Conservation (phyloP, 1,284 basidiomycete species). For the Boletus semigastroideus region DNA sequence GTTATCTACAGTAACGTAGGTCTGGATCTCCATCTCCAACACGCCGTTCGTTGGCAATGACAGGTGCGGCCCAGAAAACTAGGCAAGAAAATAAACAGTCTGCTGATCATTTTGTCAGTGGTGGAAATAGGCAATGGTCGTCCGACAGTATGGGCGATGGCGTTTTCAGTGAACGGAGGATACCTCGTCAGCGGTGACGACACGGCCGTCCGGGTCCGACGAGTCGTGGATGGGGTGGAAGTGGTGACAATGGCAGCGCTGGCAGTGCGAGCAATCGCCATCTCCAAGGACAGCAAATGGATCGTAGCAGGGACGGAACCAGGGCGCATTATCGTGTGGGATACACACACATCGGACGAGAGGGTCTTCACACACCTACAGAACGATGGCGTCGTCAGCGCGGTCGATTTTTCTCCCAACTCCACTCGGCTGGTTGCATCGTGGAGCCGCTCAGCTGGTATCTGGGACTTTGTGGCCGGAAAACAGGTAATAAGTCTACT, state of each 20-base stretch:
- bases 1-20: too few species aligned
- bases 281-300: not conserved
- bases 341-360: not conserved
- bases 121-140: not conserved
- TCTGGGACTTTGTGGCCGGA: not conserved
- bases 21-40: too few species aligned
- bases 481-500: not conserved
- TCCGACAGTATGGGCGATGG: not conserved
- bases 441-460: not conserved
- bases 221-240: not conserved
- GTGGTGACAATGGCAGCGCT: not conserved
- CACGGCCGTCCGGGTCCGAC: not conserved
- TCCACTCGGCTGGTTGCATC: not conserved
- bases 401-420: not conserved
- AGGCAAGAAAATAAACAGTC: not conserved
- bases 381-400: not conserved
- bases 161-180: not conserved
- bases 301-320: not conserved
- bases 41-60: not conserved
- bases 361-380: too few species aligned
- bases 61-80: not conserved
- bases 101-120: not conserved
- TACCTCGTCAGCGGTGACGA: not conserved
- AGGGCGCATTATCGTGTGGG: not conserved
- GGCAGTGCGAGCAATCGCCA: not conserved